Base-by-base conservation (phyloP, 306 rosid genomes). In the Medicago ruthenica region DNA sequence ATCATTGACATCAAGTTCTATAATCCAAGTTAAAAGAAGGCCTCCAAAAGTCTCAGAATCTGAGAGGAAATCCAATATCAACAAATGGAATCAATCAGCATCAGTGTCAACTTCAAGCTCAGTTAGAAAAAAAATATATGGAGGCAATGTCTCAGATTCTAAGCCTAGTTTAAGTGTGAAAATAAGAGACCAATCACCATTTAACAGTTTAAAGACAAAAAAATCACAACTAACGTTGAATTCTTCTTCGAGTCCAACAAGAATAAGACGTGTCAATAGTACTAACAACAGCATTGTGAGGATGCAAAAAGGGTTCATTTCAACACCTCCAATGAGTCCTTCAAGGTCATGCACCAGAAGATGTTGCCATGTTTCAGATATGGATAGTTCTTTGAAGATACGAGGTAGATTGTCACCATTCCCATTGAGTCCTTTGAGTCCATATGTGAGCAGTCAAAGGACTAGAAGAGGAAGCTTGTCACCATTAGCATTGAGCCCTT, bases 1-100 rank as follows among this genome's bases (percentile, higher is more conserved):
- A 58, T 22, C 64, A 58, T 11, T 11, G 36, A 7, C 64, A 58
- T 58, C 61, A 57, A 84, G 73, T 61, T 78, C 82, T 27, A 8
- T 74, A 64, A 88, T 79, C 74, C 87, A 64, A 22, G 54, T 67
- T n/a, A 80, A 80, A 80, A 74, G 76, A 22, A 83, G 70, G 1
- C 9, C 78, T 21, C 21, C 80, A 9, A 77, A 71, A 37, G 86
- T 78, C 63, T 74, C 79, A 8, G 90, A 85, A 65, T 78, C 78
- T 0, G 86, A 85, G 72, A 54, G 70, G 57, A 70, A 24, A 22
- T 45, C 71, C 41, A 83, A 70, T 66, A 78, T 40, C 39, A 63
- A 9, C 63, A 81, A 61, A 71, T 70, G 65, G 9, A 72, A 18
- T 10, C 70, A 41, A 59, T 76, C 75, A 67, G 65, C 77, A 16